These are phyloP conservation scores for Zygosaccharomyces siamensis DNA, from an alignment of 805 yeast genomes.

Conservation along the genomic window DNA sequence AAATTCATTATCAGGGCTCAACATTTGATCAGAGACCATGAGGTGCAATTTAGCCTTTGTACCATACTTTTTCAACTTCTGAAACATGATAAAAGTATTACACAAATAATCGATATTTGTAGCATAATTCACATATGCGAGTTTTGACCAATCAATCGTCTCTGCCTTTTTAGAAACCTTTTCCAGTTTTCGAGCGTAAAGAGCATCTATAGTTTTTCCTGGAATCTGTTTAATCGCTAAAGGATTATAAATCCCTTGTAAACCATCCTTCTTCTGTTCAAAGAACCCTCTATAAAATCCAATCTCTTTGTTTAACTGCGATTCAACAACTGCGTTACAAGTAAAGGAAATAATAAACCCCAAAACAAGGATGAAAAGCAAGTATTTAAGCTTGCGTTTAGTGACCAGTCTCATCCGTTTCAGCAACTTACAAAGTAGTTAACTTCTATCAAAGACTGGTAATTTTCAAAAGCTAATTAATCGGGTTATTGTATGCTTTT, in stretches of 20 bases:
- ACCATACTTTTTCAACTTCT: constrained; percentile 35
- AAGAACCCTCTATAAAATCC: constrained; percentile 27
- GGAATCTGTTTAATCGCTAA: constrained; percentile 32
- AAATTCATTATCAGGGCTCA: constrained; percentile 20
- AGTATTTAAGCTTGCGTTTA: constrained; percentile 23
- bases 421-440: not conserved
- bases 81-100: constrained; percentile 47
- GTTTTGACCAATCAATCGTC: constrained; percentile 39
- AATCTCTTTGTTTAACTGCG: constrained; percentile 31
- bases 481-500: not conserved
- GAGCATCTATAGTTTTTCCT: constrained; percentile 21
- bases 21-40: constrained; percentile 35
- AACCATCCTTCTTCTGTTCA: constrained; percentile 24
- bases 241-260: constrained; percentile 26
- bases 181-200: constrained; percentile 16
- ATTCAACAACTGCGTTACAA: constrained; percentile 23
- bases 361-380: constrained; percentile 11
- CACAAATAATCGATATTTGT: constrained; percentile 49
- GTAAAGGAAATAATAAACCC: constrained; percentile 13
- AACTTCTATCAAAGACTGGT: not conserved
- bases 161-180: constrained; percentile 12
- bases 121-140: constrained; percentile 60
- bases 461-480: not conserved
- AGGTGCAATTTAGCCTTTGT: constrained; percentile 46
- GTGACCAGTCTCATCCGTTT: constrained; percentile 20